phyloP scores from a whole-genome alignment of 129 eudicot genomes.

The Helianthus annuus region HanXRQr2.0-SUNRISE NC_035447.2:138982113-138982612 shows the following conservation, averaged over 20 bases:
- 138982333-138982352: neutral
- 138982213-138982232: no score
- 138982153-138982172: neutral
- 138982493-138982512: conserved; percentile 78
- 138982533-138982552: conserved; percentile 91
- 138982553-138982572: conserved; percentile 98
- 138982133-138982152: neutral
- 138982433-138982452: no score
- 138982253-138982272: neutral
- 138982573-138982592: conserved; percentile 83
- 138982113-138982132: neutral
- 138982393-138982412: neutral
- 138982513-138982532: conserved; percentile 92
- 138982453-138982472: neutral
- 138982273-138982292: neutral
- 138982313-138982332: no score
- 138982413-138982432: neutral
- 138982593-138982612: conserved; percentile 97
- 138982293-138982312: no score
- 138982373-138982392: neutral
- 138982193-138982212: no score
- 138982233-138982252: no score
- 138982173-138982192: neutral
- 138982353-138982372: neutral
- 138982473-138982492: neutral